Percentiles rank a stretch among this genome's conserved stretches.
Evolutionary conservation across 2,329 filamentous ascomycete genomes (phyloP).

Genomic region (Beauveria caledonica): DNA sequence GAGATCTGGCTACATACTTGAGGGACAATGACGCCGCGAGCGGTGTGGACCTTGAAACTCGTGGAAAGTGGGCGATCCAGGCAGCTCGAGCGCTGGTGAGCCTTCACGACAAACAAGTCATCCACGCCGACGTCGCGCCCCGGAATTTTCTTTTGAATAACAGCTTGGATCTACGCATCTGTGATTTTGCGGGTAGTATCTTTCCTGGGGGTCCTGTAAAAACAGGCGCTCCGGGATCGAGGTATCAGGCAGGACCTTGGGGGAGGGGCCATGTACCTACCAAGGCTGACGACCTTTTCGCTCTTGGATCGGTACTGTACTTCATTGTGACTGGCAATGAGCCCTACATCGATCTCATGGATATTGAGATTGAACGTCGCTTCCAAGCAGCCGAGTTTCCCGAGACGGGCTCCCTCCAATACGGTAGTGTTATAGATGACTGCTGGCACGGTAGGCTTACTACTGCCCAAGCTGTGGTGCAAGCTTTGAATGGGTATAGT

Average conservation of each 20-base stretch:
- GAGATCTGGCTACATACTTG: conserved; percentile 19
- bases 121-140: conserved; percentile 32
- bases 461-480: not conserved
- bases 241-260: conserved; percentile 19
- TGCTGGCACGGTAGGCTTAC: not conserved
- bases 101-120: conserved; percentile 27
- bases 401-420: not conserved
- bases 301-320: conserved; percentile 27
- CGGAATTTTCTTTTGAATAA: conserved; percentile 30
- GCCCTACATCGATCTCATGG: conserved; percentile 22
- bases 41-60: conserved; percentile 11
- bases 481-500: not conserved
- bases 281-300: conserved; percentile 23
- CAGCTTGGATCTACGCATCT: conserved; percentile 26
- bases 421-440: not conserved
- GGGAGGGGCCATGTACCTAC: conserved; percentile 19
- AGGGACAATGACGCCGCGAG: not conserved
- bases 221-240: conserved; percentile 15
- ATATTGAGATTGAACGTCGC: conserved; percentile 20
- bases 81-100: conserved; percentile 25
- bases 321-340: conserved; percentile 24
- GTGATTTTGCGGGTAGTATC: conserved; percentile 28
- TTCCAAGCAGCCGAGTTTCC: not conserved
- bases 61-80: conserved; percentile 24
- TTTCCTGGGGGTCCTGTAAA: conserved; percentile 18